Evolutionary conservation across 352 stramenopile species (phyloP), one percentile per base, ranked within the genome.

Genomic region (Phytophthora meadii): DNA sequence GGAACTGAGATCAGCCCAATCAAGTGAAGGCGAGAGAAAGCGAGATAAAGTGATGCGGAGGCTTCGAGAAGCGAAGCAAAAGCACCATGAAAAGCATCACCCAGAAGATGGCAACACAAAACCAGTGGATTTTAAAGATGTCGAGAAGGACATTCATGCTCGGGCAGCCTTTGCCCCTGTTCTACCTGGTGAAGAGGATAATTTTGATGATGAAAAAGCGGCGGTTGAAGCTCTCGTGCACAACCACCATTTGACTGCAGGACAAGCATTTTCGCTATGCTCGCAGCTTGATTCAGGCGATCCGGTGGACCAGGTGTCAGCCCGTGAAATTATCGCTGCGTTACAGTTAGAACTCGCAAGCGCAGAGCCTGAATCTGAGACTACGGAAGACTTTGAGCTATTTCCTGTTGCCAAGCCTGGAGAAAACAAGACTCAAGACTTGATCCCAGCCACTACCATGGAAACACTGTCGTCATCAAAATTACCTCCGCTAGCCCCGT

Each of bases 151-250:
- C 15, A 74, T 74, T 15, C 66, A 75, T 54, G 55, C 67, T 27
- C 61, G 67, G 44, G 55, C 67, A 51, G 47, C 56, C 30, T 75
- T 75, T 59, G 28, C 45, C 48, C 50, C 61, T 8, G 46, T 71
- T 25, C 49, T 71, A 5, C 54, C 61, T 6, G 67, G 67, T 32
- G 67, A 68, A 32, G 55, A 70, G 24, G 62, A 72, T 19, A 70
- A 52, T 37, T 42, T 65, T 3, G 74, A 90, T 42, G 70, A 89
- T 6, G 40, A 89, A 10, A 76, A 82, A 12, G 84, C 78, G 4
- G 77, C 90, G 54, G 72, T 95, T 11, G 87, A 93, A 39, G 74
- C 76, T 30, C 64, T 95, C 7, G 79, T 93, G 3, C 80, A 91
- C 46, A 74, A 51, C 12, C 61, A 68, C 3, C 68, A 76, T 24